Conservation (phyloP, 495 filamentous ascomycete species). For the Aspergillus steynii region DNA sequence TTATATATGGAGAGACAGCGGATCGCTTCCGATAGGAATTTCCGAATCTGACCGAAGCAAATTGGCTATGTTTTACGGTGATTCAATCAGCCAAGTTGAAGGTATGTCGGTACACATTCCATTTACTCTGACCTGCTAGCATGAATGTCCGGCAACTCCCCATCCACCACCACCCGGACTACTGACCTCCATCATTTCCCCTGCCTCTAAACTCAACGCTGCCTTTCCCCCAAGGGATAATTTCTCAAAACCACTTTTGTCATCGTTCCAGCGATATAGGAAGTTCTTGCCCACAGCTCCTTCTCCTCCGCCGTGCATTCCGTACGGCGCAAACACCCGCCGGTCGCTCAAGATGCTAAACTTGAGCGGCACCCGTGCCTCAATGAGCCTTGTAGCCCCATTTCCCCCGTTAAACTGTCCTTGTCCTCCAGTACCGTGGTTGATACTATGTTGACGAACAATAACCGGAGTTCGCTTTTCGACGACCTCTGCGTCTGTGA, state of each 20-base stretch:
- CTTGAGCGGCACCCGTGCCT: conserved; percentile 60
- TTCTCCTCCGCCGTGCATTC: conserved; percentile 76
- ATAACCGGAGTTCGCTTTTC: conserved; percentile 93
- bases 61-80: too few species aligned
- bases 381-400: conserved; percentile 39
- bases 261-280: conserved; percentile 27
- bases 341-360: conserved; percentile 85
- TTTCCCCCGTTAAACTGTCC: conserved; percentile 41
- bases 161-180: conserved; percentile 22
- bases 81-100: too few species aligned
- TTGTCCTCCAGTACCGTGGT: conserved; percentile 58
- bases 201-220: conserved; percentile 17
- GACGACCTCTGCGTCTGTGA: conserved; percentile 95
- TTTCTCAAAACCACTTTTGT: conserved; percentile 15
- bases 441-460: conserved; percentile 54
- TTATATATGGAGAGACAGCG: too few species aligned
- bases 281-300: conserved; percentile 39
- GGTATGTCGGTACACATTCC: too few species aligned
- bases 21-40: too few species aligned
- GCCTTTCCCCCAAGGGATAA: conserved; percentile 22
- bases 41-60: too few species aligned
- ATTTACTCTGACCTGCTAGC: too few species aligned
- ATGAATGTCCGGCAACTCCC: not conserved
- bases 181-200: conserved; percentile 24
- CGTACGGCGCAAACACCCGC: conserved; percentile 83